Evolutionary conservation across 2,329 filamentous ascomycete genomes (phyloP).

Genomic region (Ceratocystis lukuohia): DNA sequence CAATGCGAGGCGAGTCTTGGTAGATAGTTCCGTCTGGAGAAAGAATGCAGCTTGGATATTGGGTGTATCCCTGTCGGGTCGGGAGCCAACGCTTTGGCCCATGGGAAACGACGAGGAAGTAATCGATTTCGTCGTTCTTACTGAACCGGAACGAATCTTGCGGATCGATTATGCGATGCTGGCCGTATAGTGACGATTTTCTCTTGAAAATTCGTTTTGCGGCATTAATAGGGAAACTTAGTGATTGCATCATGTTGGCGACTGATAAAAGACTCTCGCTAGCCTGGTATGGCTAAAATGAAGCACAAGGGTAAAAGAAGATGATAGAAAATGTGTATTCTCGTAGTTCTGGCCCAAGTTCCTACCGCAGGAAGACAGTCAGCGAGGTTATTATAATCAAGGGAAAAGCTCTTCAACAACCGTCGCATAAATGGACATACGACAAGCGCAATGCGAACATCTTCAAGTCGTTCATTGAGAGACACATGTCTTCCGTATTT

Average conservation of each 20-base stretch:
- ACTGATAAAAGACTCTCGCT: neutral
- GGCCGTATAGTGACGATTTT: neutral
- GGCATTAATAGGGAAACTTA: neutral
- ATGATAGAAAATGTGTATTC: neutral
- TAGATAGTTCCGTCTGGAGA: slow-evolving; percentile 15
- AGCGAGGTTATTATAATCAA: neutral
- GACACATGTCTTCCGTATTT: neutral
- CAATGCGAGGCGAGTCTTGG: slow-evolving; percentile 14
- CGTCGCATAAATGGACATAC: too few relatives aligned
- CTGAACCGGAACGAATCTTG: neutral
- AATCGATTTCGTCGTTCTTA: neutral
- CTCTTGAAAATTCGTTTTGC: neutral
- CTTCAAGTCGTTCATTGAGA: neutral
- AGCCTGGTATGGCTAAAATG: neutral
- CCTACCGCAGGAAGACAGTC: neutral
- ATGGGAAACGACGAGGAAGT: slow-evolving; percentile 14
- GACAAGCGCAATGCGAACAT: neutral
- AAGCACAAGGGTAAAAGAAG: neutral
- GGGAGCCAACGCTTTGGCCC: slow-evolving; percentile 16
- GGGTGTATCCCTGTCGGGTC: slow-evolving; percentile 1
- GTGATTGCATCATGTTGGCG: slow-evolving; percentile 2
- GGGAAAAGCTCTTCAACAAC: too few relatives aligned
- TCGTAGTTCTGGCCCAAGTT: neutral
- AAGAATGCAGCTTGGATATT: slow-evolving; percentile 16
- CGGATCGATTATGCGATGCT: neutral